A percentile compares a stretch with the other conserved stretches of the same genome.
These are phyloP conservation scores for Ogataea minuta DNA, from an alignment of 805 yeast species.

Conservation along the genomic window DNA sequence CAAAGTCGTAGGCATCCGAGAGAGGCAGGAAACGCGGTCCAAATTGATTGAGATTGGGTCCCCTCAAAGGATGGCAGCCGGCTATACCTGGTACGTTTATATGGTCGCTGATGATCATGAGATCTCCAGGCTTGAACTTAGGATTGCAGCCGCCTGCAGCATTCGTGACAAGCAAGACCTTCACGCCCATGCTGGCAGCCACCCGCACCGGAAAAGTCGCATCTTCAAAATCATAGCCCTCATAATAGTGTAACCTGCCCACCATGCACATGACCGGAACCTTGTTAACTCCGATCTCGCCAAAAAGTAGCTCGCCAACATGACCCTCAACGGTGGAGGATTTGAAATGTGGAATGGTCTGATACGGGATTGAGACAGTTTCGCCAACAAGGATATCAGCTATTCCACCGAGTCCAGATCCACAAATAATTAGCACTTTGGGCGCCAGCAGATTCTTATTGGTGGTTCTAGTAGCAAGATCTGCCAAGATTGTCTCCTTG, in stretches of 20 bases:
- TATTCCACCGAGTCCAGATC: slow-evolving; percentile 91
- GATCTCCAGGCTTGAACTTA: slow-evolving; percentile 72
- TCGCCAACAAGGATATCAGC: slow-evolving; percentile 48
- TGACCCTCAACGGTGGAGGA: slow-evolving; percentile 88
- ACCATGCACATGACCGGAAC: slow-evolving; percentile 91
- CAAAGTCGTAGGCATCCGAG: slow-evolving; percentile 84
- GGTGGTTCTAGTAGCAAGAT: slow-evolving; percentile 12
- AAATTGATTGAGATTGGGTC: slow-evolving; percentile 73
- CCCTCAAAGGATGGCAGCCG: slow-evolving; percentile 84
- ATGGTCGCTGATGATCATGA: slow-evolving; percentile 89
- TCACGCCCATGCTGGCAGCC: slow-evolving; percentile 60
- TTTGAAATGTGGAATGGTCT: slow-evolving; percentile 75
- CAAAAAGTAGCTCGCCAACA: slow-evolving; percentile 78
- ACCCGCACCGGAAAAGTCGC: slow-evolving; percentile 86
- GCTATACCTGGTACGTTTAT: slow-evolving; percentile 88
- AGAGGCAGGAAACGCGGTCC: slow-evolving; percentile 89
- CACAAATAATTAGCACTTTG: slow-evolving; percentile 78
- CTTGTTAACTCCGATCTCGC: slow-evolving; percentile 61
- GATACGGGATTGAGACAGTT: slow-evolving; percentile 56
- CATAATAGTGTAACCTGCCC: slow-evolving; percentile 90
- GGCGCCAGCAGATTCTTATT: slow-evolving; percentile 39
- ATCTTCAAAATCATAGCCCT: slow-evolving; percentile 80
- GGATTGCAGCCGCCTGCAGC: slow-evolving; percentile 91
- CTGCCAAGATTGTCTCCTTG: slow-evolving; percentile 12
- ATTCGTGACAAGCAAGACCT: slow-evolving; percentile 76